Evolutionary conservation across 2,329 filamentous ascomycete species (phyloP).

Genomic region (Torrubiellomyces zombiae): DNA sequence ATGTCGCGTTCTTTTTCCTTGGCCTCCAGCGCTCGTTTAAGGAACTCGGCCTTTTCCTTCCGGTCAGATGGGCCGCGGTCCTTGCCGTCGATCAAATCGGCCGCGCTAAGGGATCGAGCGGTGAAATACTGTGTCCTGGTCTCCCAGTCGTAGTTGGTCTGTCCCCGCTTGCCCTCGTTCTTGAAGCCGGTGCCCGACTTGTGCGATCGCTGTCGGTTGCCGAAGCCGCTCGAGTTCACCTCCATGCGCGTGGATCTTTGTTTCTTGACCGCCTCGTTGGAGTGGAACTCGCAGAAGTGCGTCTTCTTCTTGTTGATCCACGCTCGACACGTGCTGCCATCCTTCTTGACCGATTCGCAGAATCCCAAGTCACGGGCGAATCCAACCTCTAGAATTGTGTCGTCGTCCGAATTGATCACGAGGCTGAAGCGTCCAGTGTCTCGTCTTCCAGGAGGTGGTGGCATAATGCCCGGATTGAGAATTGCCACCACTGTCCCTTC

Average conservation of each 20-base stretch:
- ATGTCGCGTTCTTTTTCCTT: conserved; percentile 60
- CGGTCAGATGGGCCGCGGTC: conserved; percentile 39
- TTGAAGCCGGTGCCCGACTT: conserved; percentile 9
- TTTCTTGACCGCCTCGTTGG: conserved; percentile 65
- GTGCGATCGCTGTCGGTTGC: conserved; percentile 13
- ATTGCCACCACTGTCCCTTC: conserved; percentile 86
- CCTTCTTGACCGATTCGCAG: conserved; percentile 71
- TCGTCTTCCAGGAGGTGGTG: conserved; percentile 56
- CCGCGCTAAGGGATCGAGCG: conserved; percentile 32
- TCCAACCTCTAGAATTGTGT: conserved; percentile 82
- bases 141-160: conserved; percentile 37
- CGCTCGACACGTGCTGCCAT: conserved; percentile 60
- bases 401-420: conserved; percentile 68
- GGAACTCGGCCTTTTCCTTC: conserved; percentile 45
- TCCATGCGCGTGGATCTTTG: conserved; percentile 52
- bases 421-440: conserved; percentile 77
- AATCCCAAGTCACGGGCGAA: conserved; percentile 71
- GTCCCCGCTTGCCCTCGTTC: conserved; percentile 7
- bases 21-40: conserved; percentile 46
- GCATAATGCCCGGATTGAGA: conserved; percentile 81
- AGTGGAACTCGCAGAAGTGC: conserved; percentile 83
- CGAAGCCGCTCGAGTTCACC: conserved; percentile 51
- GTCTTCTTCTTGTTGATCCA: conserved; percentile 87
- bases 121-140: conserved; percentile 42
- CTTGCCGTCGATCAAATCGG: conserved; percentile 48